Evolutionary conservation across 164 flowering plant genomes (phyloP).

Genomic region (Tetracentron sinense): DNA sequence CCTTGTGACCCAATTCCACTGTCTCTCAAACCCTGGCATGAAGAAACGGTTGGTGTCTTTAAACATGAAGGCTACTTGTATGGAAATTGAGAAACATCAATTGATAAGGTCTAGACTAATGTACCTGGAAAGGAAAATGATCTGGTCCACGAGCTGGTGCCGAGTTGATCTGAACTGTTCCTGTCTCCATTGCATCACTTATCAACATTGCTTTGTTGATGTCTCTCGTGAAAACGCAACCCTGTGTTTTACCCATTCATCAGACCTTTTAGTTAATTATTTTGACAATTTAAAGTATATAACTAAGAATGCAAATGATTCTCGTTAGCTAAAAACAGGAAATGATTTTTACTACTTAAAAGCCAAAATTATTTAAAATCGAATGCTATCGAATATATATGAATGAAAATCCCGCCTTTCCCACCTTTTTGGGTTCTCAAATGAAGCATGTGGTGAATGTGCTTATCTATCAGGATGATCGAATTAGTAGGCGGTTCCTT

Average conservation of each 20-base stretch:
- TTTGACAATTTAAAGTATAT: too few relatives aligned
- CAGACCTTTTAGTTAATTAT: not conserved
- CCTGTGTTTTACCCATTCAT: constrained; percentile 40
- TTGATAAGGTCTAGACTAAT: not conserved
- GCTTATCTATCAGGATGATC: too few relatives aligned
- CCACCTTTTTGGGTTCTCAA: too few relatives aligned
- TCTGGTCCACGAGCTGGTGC: constrained; percentile 99
- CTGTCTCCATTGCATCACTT: constrained; percentile 96
- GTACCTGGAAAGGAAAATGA: constrained; percentile 98
- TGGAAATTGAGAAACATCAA: not conserved
- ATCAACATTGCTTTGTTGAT: constrained; percentile 96
- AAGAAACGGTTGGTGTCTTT: not conserved
- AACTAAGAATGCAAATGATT: too few relatives aligned
- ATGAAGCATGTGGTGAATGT: too few relatives aligned
- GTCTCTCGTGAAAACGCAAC: constrained; percentile 91
- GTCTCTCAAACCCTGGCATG: constrained; percentile 80
- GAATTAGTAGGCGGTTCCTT: too few relatives aligned
- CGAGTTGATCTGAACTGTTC: constrained; percentile 95
- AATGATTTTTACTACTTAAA: too few relatives aligned
- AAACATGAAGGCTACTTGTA: not conserved
- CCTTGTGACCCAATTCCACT: constrained; percentile 99
- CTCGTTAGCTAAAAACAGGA: too few relatives aligned
- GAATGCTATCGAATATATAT: too few relatives aligned
- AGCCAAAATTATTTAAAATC: too few relatives aligned
- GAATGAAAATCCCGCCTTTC: too few relatives aligned